Evolutionary conservation across 2,329 filamentous ascomycete species (phyloP).

Genomic region (Colletotrichum eleusines): DNA sequence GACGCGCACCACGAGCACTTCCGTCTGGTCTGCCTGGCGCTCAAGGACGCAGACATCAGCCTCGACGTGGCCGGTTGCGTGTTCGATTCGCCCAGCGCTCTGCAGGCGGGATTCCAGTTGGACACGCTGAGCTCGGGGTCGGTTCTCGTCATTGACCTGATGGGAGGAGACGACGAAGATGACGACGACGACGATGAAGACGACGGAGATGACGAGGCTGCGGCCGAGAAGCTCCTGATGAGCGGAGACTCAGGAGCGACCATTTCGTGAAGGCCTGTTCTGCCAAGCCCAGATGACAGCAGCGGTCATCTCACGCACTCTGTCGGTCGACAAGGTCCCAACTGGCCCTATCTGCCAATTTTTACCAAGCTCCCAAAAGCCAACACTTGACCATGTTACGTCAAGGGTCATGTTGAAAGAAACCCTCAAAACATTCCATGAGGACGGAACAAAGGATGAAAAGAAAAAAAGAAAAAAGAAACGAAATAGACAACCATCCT

Average conservation of each 20-base stretch:
- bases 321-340: not conserved
- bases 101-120: slow-evolving; percentile 44
- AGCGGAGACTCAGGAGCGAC: slow-evolving; percentile 27
- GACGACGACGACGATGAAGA: slow-evolving; percentile 42
- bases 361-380: too few species aligned
- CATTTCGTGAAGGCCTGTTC: not conserved
- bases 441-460: too few species aligned
- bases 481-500: too few species aligned
- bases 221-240: slow-evolving; percentile 28
- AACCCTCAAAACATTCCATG: not conserved
- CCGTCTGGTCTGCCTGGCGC: slow-evolving; percentile 43
- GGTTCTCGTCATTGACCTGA: slow-evolving; percentile 44
- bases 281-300: too few species aligned
- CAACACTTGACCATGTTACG: too few species aligned
- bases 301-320: too few species aligned
- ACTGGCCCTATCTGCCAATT: too few species aligned
- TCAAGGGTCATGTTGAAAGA: not conserved
- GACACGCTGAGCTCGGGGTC: slow-evolving; percentile 43
- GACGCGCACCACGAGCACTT: slow-evolving; percentile 45
- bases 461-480: not conserved
- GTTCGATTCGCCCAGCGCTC: slow-evolving; percentile 39
- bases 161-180: slow-evolving; percentile 40
- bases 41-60: slow-evolving; percentile 44
- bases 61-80: slow-evolving; percentile 44
- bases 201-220: slow-evolving; percentile 39